Conservation (phyloP, 139 green algal genomes). For the Parachlorella kessleri region DNA sequence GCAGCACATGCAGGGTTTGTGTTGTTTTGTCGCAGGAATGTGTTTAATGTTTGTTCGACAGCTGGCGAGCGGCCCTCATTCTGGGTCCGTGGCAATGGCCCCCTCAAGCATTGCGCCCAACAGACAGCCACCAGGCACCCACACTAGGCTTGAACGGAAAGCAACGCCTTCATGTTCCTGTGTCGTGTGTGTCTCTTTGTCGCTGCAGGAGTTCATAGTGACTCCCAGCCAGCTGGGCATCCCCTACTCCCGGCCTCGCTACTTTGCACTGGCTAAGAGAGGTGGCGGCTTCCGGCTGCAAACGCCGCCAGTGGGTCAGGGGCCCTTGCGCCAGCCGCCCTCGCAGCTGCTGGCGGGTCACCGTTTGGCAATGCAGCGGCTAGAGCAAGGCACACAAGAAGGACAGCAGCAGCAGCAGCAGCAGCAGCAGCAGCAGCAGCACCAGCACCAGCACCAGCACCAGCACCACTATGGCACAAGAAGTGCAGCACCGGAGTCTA, state of each 20-base stretch:
- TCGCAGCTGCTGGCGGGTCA: not conserved
- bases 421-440: not conserved
- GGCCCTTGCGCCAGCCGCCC: not conserved
- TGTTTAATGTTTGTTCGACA: too few relatives aligned
- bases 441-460: not conserved
- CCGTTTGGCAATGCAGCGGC: too few relatives aligned
- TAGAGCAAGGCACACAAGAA: not conserved
- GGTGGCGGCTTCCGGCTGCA: not conserved
- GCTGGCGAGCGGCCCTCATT: too few relatives aligned
- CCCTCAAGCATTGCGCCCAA: too few relatives aligned
- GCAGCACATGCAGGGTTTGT: too few relatives aligned
- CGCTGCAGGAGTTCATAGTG: constrained; percentile 68
- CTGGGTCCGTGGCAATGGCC: too few relatives aligned
- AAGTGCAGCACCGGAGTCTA: not conserved
- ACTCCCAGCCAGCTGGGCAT: constrained; percentile 70
- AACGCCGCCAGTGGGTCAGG: not conserved
- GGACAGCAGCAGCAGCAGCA: not conserved
- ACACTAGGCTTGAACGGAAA: too few relatives aligned
- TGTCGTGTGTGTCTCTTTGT: too few relatives aligned
- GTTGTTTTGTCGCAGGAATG: too few relatives aligned
- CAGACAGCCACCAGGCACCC: too few relatives aligned
- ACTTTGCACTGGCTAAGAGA: constrained; percentile 61
- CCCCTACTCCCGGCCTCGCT: constrained; percentile 77
- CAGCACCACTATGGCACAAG: not conserved
- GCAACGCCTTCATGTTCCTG: too few relatives aligned